Evolutionary conservation across 2,329 filamentous ascomycete genomes (phyloP), one percentile per base, ranked within the genome.

Genomic region (Xylaria sp.): DNA sequence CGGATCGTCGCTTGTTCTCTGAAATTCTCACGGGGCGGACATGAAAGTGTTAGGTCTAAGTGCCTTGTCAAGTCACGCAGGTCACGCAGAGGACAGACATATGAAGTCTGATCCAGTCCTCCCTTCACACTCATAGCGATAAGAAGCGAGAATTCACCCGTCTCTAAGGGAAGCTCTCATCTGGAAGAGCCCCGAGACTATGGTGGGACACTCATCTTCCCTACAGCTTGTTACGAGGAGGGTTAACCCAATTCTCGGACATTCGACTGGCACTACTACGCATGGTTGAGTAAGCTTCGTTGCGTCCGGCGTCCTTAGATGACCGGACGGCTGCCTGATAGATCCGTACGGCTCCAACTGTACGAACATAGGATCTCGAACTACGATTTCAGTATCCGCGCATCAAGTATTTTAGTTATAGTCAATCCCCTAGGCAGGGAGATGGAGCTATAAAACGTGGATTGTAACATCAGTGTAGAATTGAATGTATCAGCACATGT

Each of bases 401-500:
- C 44, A 2, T 23, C 13, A n/a, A 58, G 9, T 40, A 23, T 15
- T n/a, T 42, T 6, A 60, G 44, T 36, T 11, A 38, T 36, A 3
- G 23, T 20, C 11, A 23, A 23, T 23, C 11, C 6, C 17, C 36
- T n/a, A 40, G 33, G 15, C 5, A 53, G 17, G n/a, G 48, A 48
- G 11, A 31, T 9, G 20, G 11, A 42, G 42, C 23, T 6, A 44
- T 49, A 31, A 48, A 59, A n/a, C 15, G 17, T 38, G 23, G 36
- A 4, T 17, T 57, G 28, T 53, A 56, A 46, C 26, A 42, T 59
- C 15, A 56, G 15, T 57, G 49, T 63, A 59, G 40, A 36, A 42
- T 23, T 65, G 20, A 33, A 38, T 70, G 23, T 51, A 70, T 64
- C 53, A 56, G 26, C 40, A 54, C 9, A 42, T 66, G 48, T 67